Base-by-base conservation (phyloP, 2,329 filamentous ascomycete genomes). In the Blastomyces gilchristii region DNA sequence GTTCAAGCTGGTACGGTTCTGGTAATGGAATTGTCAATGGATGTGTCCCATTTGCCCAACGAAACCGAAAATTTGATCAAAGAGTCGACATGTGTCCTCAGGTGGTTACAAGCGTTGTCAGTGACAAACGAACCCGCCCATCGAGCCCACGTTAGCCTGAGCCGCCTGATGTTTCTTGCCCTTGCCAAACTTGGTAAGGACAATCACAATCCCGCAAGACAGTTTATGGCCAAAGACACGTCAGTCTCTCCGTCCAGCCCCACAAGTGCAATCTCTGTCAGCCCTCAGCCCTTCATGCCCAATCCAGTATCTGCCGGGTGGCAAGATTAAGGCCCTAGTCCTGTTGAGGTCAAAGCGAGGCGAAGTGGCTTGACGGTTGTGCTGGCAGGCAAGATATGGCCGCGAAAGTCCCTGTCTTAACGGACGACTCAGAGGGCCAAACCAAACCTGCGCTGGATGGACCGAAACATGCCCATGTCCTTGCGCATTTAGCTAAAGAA, bases 1-100 rank as follows among this genome's bases (percentile, higher is more conserved):
- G 74, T 76, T 69, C 76, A 78, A 67, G 72, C 75, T 6, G 67
- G 72, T 4, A 68, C 71, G 1, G 65, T 78, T 34, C 67, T 78
- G 14, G 68, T 77, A 63, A 69, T 75, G 6, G 76, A 77, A 62
- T 61, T 77, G 6, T 71, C 71, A 11, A 71, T 71, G 58, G 66
- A 70, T 18, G 58, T 65, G 4, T 60, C 60, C 34, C 72, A 74
- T 63, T 62, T 69, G 58, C 65, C 68, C 5, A 52, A 67, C 2
- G 68, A 72, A 34, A 63, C 63, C 2, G 67, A 71, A 11, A 65
- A 69, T 9, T 65, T 74, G 2, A 61, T 74, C 2, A 53, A 64
- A 1, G 67, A 69, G 4, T 60, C 74, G 25, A 71, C 71, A 49
- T 75, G 74, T 60, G 67, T 74, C 2, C 54, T 75, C 9, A 66